phyloP scores from a whole-genome alignment of 2,329 filamentous ascomycete genomes.

The Ascochyta clinopodiicola region DNA sequence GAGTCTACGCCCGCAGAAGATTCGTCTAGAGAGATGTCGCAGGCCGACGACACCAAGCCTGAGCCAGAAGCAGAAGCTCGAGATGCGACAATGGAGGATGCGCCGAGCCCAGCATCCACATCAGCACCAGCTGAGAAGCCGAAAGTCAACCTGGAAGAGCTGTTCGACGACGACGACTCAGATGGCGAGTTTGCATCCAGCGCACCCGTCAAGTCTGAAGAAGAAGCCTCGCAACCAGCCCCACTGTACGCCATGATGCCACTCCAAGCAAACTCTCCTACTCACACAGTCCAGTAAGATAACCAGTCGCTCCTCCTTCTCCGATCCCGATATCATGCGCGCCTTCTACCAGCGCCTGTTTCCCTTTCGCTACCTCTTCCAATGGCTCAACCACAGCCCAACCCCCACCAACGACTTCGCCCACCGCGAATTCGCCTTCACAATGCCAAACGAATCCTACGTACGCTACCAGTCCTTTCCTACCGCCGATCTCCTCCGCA shows the following conservation, averaged over 20 bases:
- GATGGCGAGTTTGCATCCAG: conserved; percentile 66
- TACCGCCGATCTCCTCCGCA: conserved; percentile 77
- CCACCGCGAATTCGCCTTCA: conserved; percentile 95
- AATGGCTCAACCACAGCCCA: conserved; percentile 96
- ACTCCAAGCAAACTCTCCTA: conserved; percentile 2
- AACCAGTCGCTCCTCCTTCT: conserved; percentile 55
- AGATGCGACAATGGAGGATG: conserved; percentile 43
- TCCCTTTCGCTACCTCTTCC: conserved; percentile 91
- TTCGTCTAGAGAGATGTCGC: conserved; percentile 46
- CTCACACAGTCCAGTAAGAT: conserved; percentile 37
- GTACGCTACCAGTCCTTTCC: conserved; percentile 86
- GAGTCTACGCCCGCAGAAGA: conserved; percentile 49
- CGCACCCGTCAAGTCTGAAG: conserved; percentile 54
- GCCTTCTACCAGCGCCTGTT: conserved; percentile 96
- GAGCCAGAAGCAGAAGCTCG: conserved; percentile 35
- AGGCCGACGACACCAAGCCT: conserved; percentile 42
- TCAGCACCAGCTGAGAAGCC: conserved; percentile 31
- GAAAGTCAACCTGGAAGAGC: conserved; percentile 59
- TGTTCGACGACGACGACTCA: conserved; percentile 65
- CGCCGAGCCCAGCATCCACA: conserved; percentile 27
- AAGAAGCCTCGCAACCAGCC: conserved; percentile 47
- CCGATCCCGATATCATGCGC: conserved; percentile 84
- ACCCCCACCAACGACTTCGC: conserved; percentile 85
- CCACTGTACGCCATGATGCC: conserved; percentile 44
- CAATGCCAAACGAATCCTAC: conserved; percentile 89